Evolutionary conservation across 768 basidiomycete species (phyloP).

Genomic region (Russula abietina): DNA sequence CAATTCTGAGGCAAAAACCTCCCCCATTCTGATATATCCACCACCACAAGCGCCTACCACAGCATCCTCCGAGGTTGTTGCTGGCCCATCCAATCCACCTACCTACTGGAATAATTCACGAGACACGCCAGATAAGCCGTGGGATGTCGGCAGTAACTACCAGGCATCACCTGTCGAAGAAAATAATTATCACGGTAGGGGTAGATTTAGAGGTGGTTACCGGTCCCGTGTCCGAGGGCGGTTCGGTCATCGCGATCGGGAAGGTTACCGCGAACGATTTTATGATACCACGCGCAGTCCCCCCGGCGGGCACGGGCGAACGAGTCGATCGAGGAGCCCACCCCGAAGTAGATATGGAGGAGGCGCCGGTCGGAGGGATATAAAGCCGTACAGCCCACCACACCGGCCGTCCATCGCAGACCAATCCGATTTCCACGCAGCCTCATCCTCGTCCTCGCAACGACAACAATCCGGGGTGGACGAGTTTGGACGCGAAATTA

Average conservation of each 20-base stretch:
- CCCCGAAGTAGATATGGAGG: conserved; percentile 45
- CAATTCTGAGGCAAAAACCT: conserved; percentile 13
- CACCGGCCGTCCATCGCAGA: conserved; percentile 25
- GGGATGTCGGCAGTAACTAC: conserved; percentile 52
- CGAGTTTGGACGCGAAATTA: conserved; percentile 82
- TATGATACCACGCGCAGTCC: conserved; percentile 37
- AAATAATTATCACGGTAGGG: conserved; percentile 52
- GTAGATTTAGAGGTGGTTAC: conserved; percentile 47
- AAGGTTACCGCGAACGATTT: conserved; percentile 41
- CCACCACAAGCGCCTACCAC: background rate
- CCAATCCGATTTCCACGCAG: conserved; percentile 16
- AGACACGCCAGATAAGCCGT: conserved; percentile 38
- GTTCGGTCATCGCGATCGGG: conserved; percentile 47
- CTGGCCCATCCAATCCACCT: conserved; percentile 14
- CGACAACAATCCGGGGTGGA: conserved; percentile 50
- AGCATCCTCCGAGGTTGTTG: background rate
- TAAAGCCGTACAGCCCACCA: conserved; percentile 57
- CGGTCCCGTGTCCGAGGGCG: conserved; percentile 59
- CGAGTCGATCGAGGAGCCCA: conserved; percentile 73
- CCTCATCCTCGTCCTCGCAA: conserved; percentile 24
- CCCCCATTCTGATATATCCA: conserved; percentile 25
- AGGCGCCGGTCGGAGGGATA: conserved; percentile 38
- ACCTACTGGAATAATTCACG: conserved; percentile 11
- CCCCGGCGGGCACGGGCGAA: conserved; percentile 38
- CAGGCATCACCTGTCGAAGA: conserved; percentile 42